Conservation (phyloP, 768 basidiomycete species). For the Astraeus odoratus region DNA sequence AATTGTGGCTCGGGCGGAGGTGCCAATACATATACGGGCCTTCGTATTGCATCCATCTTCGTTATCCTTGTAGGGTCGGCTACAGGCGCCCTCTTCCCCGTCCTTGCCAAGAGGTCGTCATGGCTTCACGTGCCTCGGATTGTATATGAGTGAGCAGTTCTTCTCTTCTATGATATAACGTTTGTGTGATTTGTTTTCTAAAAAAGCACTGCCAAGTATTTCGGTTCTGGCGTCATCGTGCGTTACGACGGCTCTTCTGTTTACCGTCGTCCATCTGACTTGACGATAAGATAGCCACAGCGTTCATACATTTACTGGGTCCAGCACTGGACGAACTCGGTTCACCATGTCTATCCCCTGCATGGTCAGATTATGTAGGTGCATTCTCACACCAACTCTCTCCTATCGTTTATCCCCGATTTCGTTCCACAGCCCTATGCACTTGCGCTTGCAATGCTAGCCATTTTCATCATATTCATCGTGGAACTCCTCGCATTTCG, state of each 20-base stretch:
- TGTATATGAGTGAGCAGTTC: constrained; percentile 58
- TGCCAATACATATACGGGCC: constrained; percentile 37
- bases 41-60: constrained; percentile 71
- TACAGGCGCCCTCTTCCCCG: constrained; percentile 63
- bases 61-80: constrained; percentile 58
- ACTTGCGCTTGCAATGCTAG: constrained; percentile 70
- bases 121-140: constrained; percentile 33
- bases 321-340: constrained; percentile 68
- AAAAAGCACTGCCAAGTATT: constrained; percentile 76
- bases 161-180: neutral
- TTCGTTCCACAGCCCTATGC: constrained; percentile 58
- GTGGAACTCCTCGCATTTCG: constrained; percentile 84
- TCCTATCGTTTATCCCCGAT: neutral
- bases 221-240: constrained; percentile 86
- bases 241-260: constrained; percentile 19
- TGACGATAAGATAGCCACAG: constrained; percentile 67
- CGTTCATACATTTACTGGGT: constrained; percentile 77
- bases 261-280: neutral
- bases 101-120: constrained; percentile 47
- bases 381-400: neutral
- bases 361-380: constrained; percentile 72
- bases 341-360: constrained; percentile 59
- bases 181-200: constrained; percentile 5
- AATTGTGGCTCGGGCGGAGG: constrained; percentile 50
- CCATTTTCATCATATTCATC: constrained; percentile 80